Evolutionary conservation across 805 yeast genomes (phyloP), one percentile per base, ranked within the genome.

Genomic region (Lipomyces orientalis): DNA sequence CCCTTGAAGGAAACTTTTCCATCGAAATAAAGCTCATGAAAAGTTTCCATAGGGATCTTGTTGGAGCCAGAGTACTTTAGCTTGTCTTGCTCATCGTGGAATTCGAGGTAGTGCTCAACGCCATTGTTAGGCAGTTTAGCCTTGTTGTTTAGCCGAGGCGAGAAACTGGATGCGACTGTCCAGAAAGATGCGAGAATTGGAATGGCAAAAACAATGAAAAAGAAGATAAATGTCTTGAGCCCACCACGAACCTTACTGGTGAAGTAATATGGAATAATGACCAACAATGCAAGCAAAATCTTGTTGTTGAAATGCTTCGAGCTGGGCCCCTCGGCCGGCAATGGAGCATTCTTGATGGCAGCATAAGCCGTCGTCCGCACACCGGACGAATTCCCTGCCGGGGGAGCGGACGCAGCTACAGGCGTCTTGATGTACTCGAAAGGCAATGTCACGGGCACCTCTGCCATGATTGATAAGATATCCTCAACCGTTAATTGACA

Each of bases 311-410:
- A 92, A 74, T 88, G 86, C 76, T 86, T 87, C 39, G 93, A 83
- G 33, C 96, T 93, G 5, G 97, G 91, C 54, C 97, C 97, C 77
- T 92, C 97, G 4, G 97, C 97, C 34, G 97, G 93, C 69, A 91
- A 82, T 10, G 93, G 93, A 1, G 94, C 97, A 77, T 92, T 92
- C 76, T 89, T 86, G 76, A 92, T 91, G 7, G 93, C 82, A 34
- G 97, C 96, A 60, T 76, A 85, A 66, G 76, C 80, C 33, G 87
- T 84, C 72, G 87, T 84, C 72, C 81, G 77, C 62, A 83, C 83
- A 54, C 91, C 90, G 69, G 80, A 82, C 64, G 79, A 83, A 52
- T 75, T 73, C 33, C 80, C 73, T 7, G 85, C 76, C 43, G 80
- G 76, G 9, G 85, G 83, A 56, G 77, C 83, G 35, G 80, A 73